phyloP scores from a whole-genome alignment of 1,284 basidiomycete genomes.

The Ustanciosporium gigantosporum region DNA sequence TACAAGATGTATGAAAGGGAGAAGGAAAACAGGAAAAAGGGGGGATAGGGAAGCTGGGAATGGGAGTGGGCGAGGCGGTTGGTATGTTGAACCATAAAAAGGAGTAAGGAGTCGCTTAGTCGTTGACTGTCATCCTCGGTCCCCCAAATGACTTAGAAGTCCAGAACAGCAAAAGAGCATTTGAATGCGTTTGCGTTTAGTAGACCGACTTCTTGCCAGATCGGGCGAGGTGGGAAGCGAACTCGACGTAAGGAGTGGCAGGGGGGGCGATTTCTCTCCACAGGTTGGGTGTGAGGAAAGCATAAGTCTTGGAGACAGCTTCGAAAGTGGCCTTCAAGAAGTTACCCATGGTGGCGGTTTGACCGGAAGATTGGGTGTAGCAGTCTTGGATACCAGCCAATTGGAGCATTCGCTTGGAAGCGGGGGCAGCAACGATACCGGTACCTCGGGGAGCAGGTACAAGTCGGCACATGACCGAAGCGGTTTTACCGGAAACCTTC shows the following conservation, averaged over 20 bases:
- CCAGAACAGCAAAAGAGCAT: neutral
- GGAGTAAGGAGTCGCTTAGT: neutral
- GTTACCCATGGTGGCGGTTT: slow-evolving; percentile 99
- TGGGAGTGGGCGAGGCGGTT: slow-evolving; percentile 34
- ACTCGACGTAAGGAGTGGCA: slow-evolving; percentile 62
- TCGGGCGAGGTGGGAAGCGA: slow-evolving; percentile 56
- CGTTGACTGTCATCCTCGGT: too few relatives aligned
- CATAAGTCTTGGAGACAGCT: slow-evolving; percentile 95
- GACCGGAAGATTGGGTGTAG: slow-evolving; percentile 96
- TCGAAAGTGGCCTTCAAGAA: slow-evolving; percentile 99
- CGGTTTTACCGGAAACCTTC: slow-evolving; percentile 97
- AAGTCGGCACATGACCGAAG: slow-evolving; percentile 98
- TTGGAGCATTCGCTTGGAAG: slow-evolving; percentile 93
- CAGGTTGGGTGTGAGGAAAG: slow-evolving; percentile 95
- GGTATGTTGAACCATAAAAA: neutral
- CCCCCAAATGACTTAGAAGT: too few relatives aligned
- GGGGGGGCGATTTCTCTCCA: slow-evolving; percentile 88
- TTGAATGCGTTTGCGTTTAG: too few relatives aligned
- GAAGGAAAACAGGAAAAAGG: slow-evolving; percentile 3
- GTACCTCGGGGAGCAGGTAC: slow-evolving; percentile 97
- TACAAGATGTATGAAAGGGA: too few relatives aligned
- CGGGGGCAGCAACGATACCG: slow-evolving; percentile 98
- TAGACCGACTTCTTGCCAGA: slow-evolving; percentile 54
- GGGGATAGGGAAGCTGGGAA: slow-evolving; percentile 25
- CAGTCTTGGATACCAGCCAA: slow-evolving; percentile 92